Base-by-base conservation (phyloP, 164 flowering plant genomes). In the Cinnamomum chago region DNA sequence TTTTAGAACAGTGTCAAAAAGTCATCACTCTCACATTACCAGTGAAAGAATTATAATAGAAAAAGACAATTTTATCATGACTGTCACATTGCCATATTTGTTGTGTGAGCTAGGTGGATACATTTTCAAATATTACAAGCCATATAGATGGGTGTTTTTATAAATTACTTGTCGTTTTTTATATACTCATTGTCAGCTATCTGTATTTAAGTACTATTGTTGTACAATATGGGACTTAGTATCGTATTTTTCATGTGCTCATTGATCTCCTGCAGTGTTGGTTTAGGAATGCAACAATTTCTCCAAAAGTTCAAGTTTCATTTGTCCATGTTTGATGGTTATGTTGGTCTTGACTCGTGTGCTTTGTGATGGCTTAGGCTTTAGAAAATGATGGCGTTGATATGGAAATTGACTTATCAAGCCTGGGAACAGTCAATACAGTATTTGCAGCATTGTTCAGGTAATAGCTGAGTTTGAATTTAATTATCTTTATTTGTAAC, bases 371-470 rank as follows among this genome's bases (percentile, higher is more conserved):
- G 40, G 18, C 30, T 64, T 84, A 94, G 98, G 97, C 97, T 65
- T 84, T 96, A 64, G 99, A 96, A 71, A 83, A 81, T 64, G 95
- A 91, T 24, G 84, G 88, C 73, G 85, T 92, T 94, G 95, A 94
- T 79, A 89, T 94, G 98, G 99, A 96, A 80, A 86, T 94, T 73
- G 98, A 96, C 82, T 88, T 96, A 66, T 94, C 99, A 17, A 96
- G 90, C 79, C 90, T 94, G 60, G 98, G 99, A 72, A 94, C 99
- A 76, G 97, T 96, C 76, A 96, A 96, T 81, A 96, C 98, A 4
- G 84, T 96, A 93, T 94, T 96, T 90, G 98, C 98, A 10, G 99
- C 99, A 77, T 78, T 96, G 60, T 96, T 96, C 87, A 92, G 99
- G 99, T 95, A 71, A 79, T 50, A 35, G n/a, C 25, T 71, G 60